Base-by-base conservation (phyloP, 1,284 basidiomycete species). In the Marasmius oreades region DNA sequence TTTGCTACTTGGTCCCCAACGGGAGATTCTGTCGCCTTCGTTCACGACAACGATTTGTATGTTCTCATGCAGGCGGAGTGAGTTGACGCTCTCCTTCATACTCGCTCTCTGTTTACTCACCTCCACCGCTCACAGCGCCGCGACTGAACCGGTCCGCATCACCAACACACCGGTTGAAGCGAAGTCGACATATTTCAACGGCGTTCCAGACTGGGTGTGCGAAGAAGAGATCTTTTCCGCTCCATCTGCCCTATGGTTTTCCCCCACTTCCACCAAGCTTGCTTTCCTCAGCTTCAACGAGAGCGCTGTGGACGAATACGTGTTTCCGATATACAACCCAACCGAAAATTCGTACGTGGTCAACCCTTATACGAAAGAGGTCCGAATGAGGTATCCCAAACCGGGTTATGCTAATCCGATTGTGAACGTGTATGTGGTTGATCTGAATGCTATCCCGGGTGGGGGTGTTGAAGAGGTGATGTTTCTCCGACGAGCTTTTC, bases 171-270 rank as follows among this genome's bases (percentile, higher is more conserved):
- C 36, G 2, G 12, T n/a, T 11, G 36, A 37, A 37, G 96, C 95
- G 0, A 92, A 89, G 46, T 77, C 82, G 0, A 90, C 90, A 0
- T 77, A 95, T 28, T 98, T 98, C 78, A 89, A 98, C 66, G 96
- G 95, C 5, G 89, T 98, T 0, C 92, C 94, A 0, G 94, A 97
- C 70, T 98, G 96, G 93, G 94, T 96, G 5, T 97, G 97, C 70
- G 95, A 98, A 70, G 95, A 98, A 70, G 95, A 98, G 69, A 83
- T 98, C 23, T 91, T 94, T 62, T 74, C 78, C 4, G 68, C 74
- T 34, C 85, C 94, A 64, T 86, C 72, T 52, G 88, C 94, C 0
- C 76, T 96, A 6, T 98, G 94, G 94, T 98, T 93, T 88, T 89
- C 90, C 26, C 95, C 95, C 0, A 84, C 91, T 62, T 88, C 89